phyloP scores from a whole-genome alignment of 805 yeast species.

The Lipomyces sp. region DNA sequence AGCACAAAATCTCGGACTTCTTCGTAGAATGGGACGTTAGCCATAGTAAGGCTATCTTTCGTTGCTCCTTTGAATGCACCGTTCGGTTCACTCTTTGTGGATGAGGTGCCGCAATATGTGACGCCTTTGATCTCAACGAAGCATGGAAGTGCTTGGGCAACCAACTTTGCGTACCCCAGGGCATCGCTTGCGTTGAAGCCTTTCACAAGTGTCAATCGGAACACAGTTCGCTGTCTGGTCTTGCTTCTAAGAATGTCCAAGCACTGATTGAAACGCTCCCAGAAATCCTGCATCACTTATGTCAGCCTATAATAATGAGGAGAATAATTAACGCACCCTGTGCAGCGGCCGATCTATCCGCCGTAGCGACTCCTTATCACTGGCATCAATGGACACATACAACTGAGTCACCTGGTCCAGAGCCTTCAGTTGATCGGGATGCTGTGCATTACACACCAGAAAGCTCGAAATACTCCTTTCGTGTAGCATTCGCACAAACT shows the following conservation, averaged over 20 bases:
- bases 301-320: not conserved
- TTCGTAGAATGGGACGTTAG: constrained; percentile 91
- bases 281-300: constrained; percentile 62
- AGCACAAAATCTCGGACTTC: constrained; percentile 81
- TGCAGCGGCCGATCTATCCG: constrained; percentile 87
- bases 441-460: constrained; percentile 94
- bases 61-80: constrained; percentile 26
- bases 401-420: constrained; percentile 83
- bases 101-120: constrained; percentile 91
- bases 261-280: constrained; percentile 86
- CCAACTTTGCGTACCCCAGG: constrained; percentile 83
- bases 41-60: constrained; percentile 70
- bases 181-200: constrained; percentile 88
- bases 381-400: constrained; percentile 91
- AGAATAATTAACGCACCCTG: constrained; percentile 45
- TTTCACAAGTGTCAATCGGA: constrained; percentile 85
- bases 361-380: constrained; percentile 79
- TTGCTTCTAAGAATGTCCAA: constrained; percentile 79
- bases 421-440: constrained; percentile 77
- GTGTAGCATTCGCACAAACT: constrained; percentile 80
- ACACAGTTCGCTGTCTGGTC: constrained; percentile 79
- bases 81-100: constrained; percentile 66
- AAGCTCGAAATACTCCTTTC: constrained; percentile 80
- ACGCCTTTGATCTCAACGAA: constrained; percentile 94
- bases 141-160: constrained; percentile 78